Percentiles rank a stretch among this genome's conserved stretches.
These are phyloP conservation scores for Mucor sp. DNA, from an alignment of 371 early-diverging fungal species.

Conservation along the genomic window DNA sequence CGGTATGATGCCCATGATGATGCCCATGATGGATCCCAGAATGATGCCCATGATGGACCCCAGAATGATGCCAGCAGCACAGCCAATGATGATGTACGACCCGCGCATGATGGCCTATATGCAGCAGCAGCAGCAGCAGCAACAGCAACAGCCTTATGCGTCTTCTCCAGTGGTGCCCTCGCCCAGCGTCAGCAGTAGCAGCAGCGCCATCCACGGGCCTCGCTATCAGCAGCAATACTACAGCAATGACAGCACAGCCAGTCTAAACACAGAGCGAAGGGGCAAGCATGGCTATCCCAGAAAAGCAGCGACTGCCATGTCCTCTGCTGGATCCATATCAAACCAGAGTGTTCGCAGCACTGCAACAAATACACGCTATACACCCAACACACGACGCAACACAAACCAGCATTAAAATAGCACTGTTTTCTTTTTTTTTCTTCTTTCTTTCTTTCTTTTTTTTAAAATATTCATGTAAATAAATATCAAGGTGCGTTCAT, in stretches of 20 bases:
- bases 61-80: slow-evolving; percentile 17
- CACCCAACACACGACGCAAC: neutral
- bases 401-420: slow-evolving; percentile 1
- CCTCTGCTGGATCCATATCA: neutral
- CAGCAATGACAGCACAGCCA: neutral
- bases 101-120: slow-evolving; percentile 6
- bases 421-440: neutral
- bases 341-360: neutral
- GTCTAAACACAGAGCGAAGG: neutral
- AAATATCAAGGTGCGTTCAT: neutral
- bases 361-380: neutral
- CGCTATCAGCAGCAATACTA: neutral
- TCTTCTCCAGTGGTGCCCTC: neutral
- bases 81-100: slow-evolving; percentile 12
- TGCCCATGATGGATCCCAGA: slow-evolving; percentile 40
- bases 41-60: slow-evolving; percentile 45
- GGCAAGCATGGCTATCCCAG: neutral
- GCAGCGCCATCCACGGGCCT: neutral
- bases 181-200: neutral
- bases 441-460: neutral
- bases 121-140: neutral
- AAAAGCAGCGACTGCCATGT: neutral
- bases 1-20: slow-evolving; percentile 33
- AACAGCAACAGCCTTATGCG: neutral
- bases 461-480: neutral